Evolutionary conservation across 2,329 filamentous ascomycete species (phyloP).

Genomic region (Pyrenophora teres): DNA sequence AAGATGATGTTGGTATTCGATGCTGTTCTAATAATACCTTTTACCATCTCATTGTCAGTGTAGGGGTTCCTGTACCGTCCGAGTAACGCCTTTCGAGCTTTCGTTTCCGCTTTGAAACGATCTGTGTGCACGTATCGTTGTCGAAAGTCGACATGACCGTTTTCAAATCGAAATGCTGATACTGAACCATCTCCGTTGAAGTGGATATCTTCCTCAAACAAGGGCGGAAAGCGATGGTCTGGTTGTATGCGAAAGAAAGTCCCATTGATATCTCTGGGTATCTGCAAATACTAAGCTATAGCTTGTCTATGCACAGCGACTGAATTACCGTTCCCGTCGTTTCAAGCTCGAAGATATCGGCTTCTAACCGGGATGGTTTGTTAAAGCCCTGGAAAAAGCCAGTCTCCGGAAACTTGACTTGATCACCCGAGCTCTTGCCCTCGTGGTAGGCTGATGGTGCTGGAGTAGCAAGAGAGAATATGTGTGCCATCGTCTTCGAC

Average conservation of each 20-base stretch:
- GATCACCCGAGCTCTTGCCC: constrained; percentile 28
- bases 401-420: constrained; percentile 41
- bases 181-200: constrained; percentile 54
- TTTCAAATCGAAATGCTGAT: constrained; percentile 50
- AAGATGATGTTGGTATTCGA: constrained; percentile 66
- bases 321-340: constrained; percentile 39
- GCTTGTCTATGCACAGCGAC: too few relatives aligned
- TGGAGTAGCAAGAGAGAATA: constrained; percentile 39
- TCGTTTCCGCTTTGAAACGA: constrained; percentile 48
- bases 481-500: constrained; percentile 33
- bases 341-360: constrained; percentile 48
- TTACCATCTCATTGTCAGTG: constrained; percentile 61
- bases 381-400: constrained; percentile 50
- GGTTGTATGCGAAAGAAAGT: constrained; percentile 54
- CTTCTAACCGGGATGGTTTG: constrained; percentile 48
- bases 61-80: constrained; percentile 63
- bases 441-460: constrained; percentile 31
- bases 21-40: constrained; percentile 60
- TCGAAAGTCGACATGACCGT: constrained; percentile 51
- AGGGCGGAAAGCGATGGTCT: constrained; percentile 58
- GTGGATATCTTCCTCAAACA: constrained; percentile 60
- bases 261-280: constrained; percentile 51
- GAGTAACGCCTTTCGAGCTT: constrained; percentile 52
- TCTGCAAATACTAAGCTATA: constrained; percentile 18
- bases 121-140: constrained; percentile 52